Conservation (phyloP, 2,329 filamentous ascomycete species). For the Cercospora canescens region DNA sequence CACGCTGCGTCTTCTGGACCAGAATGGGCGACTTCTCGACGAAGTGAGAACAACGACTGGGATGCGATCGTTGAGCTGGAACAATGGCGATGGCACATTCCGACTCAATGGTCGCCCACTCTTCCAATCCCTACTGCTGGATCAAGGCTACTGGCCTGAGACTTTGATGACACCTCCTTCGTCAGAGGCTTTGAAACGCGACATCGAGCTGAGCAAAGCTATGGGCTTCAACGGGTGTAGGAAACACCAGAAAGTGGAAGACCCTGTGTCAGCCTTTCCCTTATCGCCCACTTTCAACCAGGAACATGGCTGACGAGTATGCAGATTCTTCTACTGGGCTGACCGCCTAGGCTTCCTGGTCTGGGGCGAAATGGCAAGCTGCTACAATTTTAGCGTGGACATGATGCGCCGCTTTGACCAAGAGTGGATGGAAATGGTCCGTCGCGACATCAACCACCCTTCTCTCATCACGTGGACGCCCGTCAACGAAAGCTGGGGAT, state of each 20-base stretch:
- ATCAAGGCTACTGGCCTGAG: constrained; percentile 65
- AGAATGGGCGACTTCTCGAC: constrained; percentile 48
- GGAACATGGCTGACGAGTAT: not conserved
- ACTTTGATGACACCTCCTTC: constrained; percentile 61
- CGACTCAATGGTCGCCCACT: constrained; percentile 59
- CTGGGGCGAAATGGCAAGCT: constrained; percentile 66
- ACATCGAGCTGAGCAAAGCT: constrained; percentile 58
- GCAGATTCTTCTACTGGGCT: constrained; percentile 59
- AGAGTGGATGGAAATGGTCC: constrained; percentile 65
- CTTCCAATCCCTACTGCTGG: constrained; percentile 61
- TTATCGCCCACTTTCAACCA: too few species aligned
- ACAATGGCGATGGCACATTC: constrained; percentile 58
- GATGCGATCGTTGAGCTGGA: constrained; percentile 63
- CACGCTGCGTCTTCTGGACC: constrained; percentile 53
- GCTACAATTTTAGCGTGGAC: constrained; percentile 61
- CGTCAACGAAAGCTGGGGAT: constrained; percentile 66
- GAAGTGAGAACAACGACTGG: constrained; percentile 61
- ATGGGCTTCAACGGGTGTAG: constrained; percentile 67
- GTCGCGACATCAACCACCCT: constrained; percentile 66
- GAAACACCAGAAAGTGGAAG: constrained; percentile 66
- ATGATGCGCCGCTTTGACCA: constrained; percentile 62
- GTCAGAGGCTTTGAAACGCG: constrained; percentile 45
- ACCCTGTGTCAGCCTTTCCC: constrained; percentile 46
- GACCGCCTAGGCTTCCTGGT: constrained; percentile 62
- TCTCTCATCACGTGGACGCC: constrained; percentile 67